Evolutionary conservation across 495 filamentous ascomycete genomes (phyloP), one percentile per base, ranked within the genome.

Genomic region (Parachaetomium inaequale): DNA sequence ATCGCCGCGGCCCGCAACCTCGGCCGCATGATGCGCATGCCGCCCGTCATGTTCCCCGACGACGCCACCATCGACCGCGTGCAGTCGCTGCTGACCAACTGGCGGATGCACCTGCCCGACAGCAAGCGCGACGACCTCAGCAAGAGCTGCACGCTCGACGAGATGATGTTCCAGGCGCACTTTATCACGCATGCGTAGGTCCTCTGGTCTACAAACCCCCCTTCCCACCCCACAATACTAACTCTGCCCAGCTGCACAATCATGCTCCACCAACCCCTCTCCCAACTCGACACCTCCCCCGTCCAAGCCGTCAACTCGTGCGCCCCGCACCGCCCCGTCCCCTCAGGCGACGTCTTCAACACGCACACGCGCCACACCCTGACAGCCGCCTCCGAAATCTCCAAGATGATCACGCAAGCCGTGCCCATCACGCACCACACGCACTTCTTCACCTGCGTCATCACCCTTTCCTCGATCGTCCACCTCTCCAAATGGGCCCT

Each of bases 151-250:
- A 78, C 86, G 36, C 81, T 93, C 11, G 92, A 96, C 68, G 90
- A 95, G 76, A 88, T 96, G 82, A 85, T 96, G 77, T 95, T 96
- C 78, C 91, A 96, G 70, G 91, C 91, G 12, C 88, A 88, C 58
- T 92, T 94, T 85, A 87, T 94, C 54, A 83, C 88, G 31, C 84
- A 90, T 69, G 87, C 84, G 74, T 83, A 72, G 68, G 26, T 46
- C n/a, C 14, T 59, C 46, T 55, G 8, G 15, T 43, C 12, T 49
- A 40, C 58, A 38, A 43, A 25, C 8, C 15, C 19, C 17, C 3
- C 51, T 21, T 32, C 7, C 19, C 21, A 46, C 19, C n/a, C 19
- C 0, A 23, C n/a, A 21, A 21, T 6, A 19, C 49, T 5, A n/a
- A 12, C 36, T 15, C 17, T 21, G 4, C 21, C 19, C 26, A 78